A percentile compares a stretch with the other conserved stretches of the same genome.
Conservation (phyloP, 2,329 filamentous ascomycete species). For the Penicillium vulpinum region DNA sequence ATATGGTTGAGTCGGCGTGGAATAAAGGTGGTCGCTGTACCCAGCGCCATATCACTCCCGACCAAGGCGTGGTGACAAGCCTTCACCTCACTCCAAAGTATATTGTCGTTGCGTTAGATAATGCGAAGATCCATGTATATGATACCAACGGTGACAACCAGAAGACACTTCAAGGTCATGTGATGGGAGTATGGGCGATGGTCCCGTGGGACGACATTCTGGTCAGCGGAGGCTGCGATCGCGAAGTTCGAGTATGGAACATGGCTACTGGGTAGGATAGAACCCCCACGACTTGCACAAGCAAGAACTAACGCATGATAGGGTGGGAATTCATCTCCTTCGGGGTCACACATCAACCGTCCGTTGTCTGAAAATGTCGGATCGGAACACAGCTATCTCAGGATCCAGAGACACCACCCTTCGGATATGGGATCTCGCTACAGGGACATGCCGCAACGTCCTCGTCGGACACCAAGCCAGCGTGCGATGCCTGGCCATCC, state of each 20-base stretch:
- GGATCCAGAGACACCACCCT: slow-evolving; percentile 93
- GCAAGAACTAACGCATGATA: slow-evolving; percentile 36
- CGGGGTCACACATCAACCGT: slow-evolving; percentile 96
- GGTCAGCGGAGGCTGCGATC: slow-evolving; percentile 93
- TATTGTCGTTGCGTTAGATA: slow-evolving; percentile 95
- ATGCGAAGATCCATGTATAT: slow-evolving; percentile 98
- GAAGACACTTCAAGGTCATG: slow-evolving; percentile 87
- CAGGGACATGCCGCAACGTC: slow-evolving; percentile 85
- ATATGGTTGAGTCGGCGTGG: slow-evolving; percentile 97
- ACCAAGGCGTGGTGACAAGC: slow-evolving; percentile 95
- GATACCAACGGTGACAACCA: slow-evolving; percentile 86
- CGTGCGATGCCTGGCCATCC: slow-evolving; percentile 91
- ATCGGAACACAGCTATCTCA: slow-evolving; percentile 89
- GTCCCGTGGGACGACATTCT: slow-evolving; percentile 94
- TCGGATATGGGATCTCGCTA: slow-evolving; percentile 89
- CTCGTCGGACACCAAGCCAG: slow-evolving; percentile 94
- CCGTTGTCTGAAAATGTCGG: slow-evolving; percentile 95
- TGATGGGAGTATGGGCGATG: slow-evolving; percentile 99
- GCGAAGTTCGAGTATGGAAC: slow-evolving; percentile 96
- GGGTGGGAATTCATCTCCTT: slow-evolving; percentile 74
- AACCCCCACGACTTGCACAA: slow-evolving; percentile 10
- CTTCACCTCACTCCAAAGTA: slow-evolving; percentile 92
- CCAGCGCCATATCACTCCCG: slow-evolving; percentile 86
- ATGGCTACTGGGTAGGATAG: slow-evolving; percentile 76
- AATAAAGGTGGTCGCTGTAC: slow-evolving; percentile 83